Conservation (phyloP, 345 rosid genomes). For the Rhizophora apiculata region DNA sequence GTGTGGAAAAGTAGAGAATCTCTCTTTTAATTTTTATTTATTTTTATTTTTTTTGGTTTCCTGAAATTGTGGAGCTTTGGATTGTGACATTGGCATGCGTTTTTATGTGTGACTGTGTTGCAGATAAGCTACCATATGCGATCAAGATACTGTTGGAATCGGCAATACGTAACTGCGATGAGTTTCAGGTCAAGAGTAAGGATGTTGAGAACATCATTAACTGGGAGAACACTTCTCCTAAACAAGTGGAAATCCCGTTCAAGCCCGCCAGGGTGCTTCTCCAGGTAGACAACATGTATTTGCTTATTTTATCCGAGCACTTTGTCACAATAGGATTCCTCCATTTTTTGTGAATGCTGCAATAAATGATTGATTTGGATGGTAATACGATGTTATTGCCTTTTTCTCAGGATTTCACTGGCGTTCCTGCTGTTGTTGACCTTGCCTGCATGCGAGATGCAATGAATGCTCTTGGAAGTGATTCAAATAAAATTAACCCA, state of each 20-base stretch:
- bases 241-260: constrained; percentile 75
- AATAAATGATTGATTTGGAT: too few species aligned
- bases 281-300: constrained; percentile 37
- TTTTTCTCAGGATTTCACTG: constrained; percentile 59
- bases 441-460: constrained; percentile 88
- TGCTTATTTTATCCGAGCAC: neutral
- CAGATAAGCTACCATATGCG: constrained; percentile 72
- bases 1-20: neutral
- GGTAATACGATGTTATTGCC: neutral
- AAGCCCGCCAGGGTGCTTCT: constrained; percentile 82
- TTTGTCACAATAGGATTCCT: neutral
- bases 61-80: neutral
- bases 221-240: constrained; percentile 68
- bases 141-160: constrained; percentile 73
- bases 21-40: neutral
- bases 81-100: neutral
- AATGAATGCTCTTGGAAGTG: constrained; percentile 66
- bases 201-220: constrained; percentile 86
- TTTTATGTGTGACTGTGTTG: constrained; percentile 4
- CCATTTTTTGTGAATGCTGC: neutral
- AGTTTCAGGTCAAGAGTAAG: constrained; percentile 67
- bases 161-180: constrained; percentile 75
- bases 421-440: constrained; percentile 86
- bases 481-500: constrained; percentile 66
- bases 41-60: neutral